Evolutionary conservation across 164 flowering plant genomes (phyloP), one percentile per base, ranked within the genome.

Genomic region (Umbilicus rupestris): DNA sequence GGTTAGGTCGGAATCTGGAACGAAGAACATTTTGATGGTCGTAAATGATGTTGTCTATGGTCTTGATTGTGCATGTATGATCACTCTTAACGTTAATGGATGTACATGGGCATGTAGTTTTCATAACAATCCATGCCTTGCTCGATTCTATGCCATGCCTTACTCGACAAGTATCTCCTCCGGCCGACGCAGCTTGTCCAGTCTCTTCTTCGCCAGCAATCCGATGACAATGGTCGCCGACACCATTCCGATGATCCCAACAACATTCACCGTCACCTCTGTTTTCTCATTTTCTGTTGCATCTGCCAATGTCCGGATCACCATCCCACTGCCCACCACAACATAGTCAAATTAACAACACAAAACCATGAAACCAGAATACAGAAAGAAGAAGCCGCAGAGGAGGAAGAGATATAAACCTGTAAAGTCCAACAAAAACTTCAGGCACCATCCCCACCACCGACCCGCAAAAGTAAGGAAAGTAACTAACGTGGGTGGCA

Each of bases 381-480:
- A 16, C 11, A 26, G 4, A 35, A 35, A 35, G 7, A 0, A 35
- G 0, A 35, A 3, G n/a, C n/a, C n/a, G n/a, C n/a, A n/a, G 37
- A 0, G 7, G 7, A 28, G 37, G 57, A 68, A 22, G 62, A 65
- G 29, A 2, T 29, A 29, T n/a, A 16, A 42, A 65, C 68, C 73
- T 65, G 68, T 65, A 65, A 10, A 70, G 68, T 14, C 65, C 59
- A 42, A 58, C 41, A n/a, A 70, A 39, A 20, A 70, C 58, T 42
- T 70, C 73, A n/a, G 68, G 73, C 29, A 57, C 45, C 57, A 65
- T 44, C 62, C 73, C 68, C 3, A 45, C 73, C 33, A 70, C 45
- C 20, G 73, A 70, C 22, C 73, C 73, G 1, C 46, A 52, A 11
- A 65, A 20, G 47, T 70, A 65, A 24, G 73, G 68, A 24, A 47